Base-by-base conservation (phyloP, 2,329 filamentous ascomycete genomes). In the Colletotrichum karsti region DNA sequence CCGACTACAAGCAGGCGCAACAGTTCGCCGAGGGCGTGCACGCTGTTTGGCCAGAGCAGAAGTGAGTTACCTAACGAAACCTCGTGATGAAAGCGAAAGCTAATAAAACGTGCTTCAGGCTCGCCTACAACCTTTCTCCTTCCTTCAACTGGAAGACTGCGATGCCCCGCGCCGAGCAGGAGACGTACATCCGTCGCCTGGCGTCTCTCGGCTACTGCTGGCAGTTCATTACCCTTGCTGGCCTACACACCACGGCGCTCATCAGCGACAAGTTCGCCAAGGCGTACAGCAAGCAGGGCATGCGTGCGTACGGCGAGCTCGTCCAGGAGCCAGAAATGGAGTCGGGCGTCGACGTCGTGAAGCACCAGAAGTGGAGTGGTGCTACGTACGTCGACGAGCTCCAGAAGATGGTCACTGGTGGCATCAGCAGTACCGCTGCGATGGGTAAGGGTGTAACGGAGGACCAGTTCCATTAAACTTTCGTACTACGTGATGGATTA, bases 91-190 rank as follows among this genome's bases (percentile, higher is more conserved):
- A 30, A 8, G 2, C 28, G 4, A 37, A 33, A 28, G 12, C 61
- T 59, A 58, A 50, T 33, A 2, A 26, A 10, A 37, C 41, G 42
- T 5, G 42, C 22, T n/a, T n/a, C 73, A 96, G 93, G 80, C 92
- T 99, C 68, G 92, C 96, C 5, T 99, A 99, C 87, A 99, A 99
- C 87, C 91, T 99, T 72, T 98, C 94, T 0, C 96, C 96, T 30
- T 97, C 94, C 4, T 99, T 99, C 92, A 99, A 99, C 90, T 99
- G 96, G 96, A 98, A 98, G 87, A 88, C 94, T 66, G 96, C 95
- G 75, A 98, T 98, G 95, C 88, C 93, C 48, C 90, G 92, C 72
- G 87, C 88, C 59, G 95, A 98, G 80, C 96, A 99, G 84, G 94
- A 97, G 84, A 99, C 96, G 20, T 99, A 98, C 85, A 99, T 99